Conservation (phyloP, 371 early-diverging fungal genomes). For the Vairimorpha apis region DNA sequence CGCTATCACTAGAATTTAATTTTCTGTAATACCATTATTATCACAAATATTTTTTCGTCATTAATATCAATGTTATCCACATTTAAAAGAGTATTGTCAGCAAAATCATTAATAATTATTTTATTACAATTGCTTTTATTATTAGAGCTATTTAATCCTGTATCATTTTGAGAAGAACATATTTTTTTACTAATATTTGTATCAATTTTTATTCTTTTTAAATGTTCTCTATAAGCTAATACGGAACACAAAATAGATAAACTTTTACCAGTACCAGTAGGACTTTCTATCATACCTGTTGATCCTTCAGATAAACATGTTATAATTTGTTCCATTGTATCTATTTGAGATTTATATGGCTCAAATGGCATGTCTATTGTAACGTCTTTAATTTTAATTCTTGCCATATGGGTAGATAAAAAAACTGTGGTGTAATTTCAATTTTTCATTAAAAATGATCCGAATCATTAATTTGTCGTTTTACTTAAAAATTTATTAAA, state of each 20-base stretch:
- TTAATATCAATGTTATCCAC: too few species aligned
- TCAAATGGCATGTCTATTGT: conserved; percentile 64
- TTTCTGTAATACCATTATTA: background rate
- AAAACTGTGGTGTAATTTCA: background rate
- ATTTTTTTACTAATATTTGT: background rate
- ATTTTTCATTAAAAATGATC: background rate
- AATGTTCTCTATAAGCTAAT: conserved; percentile 63
- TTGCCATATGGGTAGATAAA: conserved; percentile 22
- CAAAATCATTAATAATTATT: too few species aligned
- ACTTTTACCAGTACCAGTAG: conserved; percentile 69
- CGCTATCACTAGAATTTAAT: conserved; percentile 35
- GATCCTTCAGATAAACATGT: conserved; percentile 58
- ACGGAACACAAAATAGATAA: conserved; percentile 66
- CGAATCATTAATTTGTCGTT: background rate
- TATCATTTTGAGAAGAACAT: background rate
- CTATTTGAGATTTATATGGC: conserved; percentile 66
- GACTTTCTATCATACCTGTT: conserved; percentile 66
- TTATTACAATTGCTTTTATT: too few species aligned
- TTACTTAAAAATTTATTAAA: background rate
- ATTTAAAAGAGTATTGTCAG: too few species aligned
- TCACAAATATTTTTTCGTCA: too few species aligned
- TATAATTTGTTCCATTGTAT: conserved; percentile 65
- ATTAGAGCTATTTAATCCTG: background rate
- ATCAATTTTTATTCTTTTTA: conserved; percentile 15
- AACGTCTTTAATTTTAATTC: conserved; percentile 37